Percentiles rank a stretch among this genome's conserved stretches.
Evolutionary conservation across 306 rosid genomes (phyloP).

Genomic region (Gastrolobium bilobum): DNA sequence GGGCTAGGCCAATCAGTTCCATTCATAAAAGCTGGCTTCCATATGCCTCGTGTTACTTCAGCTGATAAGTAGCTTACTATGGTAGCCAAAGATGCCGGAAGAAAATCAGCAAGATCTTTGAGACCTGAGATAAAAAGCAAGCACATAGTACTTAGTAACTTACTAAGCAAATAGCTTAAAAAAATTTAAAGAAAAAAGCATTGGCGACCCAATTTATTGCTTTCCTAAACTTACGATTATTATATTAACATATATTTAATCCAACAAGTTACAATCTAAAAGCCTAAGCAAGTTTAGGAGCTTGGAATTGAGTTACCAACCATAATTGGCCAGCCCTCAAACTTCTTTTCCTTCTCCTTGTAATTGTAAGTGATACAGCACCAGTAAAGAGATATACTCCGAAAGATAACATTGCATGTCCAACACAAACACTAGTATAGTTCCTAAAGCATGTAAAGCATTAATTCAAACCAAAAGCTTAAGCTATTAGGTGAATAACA

Average conservation of each 20-base stretch:
- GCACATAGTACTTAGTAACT: constrained; percentile 27
- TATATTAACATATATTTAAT: constrained; percentile 24
- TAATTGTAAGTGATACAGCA: background rate
- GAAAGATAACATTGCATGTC: background rate
- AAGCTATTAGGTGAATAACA: too few species aligned
- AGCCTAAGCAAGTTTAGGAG: constrained; percentile 6
- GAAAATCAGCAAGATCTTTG: constrained; percentile 96
- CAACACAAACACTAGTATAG: background rate
- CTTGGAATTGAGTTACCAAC: background rate
- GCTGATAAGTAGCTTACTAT: constrained; percentile 93
- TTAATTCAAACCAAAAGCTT: too few species aligned
- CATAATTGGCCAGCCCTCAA: background rate
- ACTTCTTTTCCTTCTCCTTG: background rate
- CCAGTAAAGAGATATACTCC: background rate
- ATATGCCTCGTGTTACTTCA: constrained; percentile 91
- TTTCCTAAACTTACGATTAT: constrained; percentile 27
- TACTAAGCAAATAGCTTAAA: constrained; percentile 29
- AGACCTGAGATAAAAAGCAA: constrained; percentile 70
- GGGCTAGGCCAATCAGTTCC: constrained; percentile 99
- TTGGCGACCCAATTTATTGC: constrained; percentile 14
- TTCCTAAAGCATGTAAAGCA: background rate
- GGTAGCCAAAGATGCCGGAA: constrained; percentile 93
- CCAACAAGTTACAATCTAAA: background rate
- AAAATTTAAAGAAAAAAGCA: constrained; percentile 21
- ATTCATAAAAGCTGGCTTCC: constrained; percentile 97